These are phyloP conservation scores for Neurospora terricola DNA, from an alignment of 495 filamentous ascomycete genomes.

Conservation along the genomic window DNA sequence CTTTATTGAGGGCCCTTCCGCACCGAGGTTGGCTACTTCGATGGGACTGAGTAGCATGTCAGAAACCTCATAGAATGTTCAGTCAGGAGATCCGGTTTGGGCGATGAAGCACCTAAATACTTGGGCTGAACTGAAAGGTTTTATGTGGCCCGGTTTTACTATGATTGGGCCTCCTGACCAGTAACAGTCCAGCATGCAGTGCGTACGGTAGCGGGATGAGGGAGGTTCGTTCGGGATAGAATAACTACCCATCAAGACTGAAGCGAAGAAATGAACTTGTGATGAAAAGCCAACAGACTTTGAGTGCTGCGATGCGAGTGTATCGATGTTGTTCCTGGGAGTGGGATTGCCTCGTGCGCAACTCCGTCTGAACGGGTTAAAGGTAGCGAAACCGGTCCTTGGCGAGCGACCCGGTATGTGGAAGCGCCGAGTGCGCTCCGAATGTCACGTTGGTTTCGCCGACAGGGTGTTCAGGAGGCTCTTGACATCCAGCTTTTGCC, in stretches of 20 bases:
- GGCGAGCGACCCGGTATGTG: not conserved
- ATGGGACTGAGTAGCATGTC: not conserved
- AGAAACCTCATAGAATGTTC: not conserved
- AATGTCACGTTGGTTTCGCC: not conserved
- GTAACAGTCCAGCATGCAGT: not conserved
- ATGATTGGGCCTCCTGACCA: not conserved
- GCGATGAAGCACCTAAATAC: not conserved
- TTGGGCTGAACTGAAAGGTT: not conserved
- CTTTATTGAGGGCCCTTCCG: not conserved
- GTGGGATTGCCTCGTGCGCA: not conserved
- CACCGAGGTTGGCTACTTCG: not conserved
- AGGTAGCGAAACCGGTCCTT: not conserved
- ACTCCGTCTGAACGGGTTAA: not conserved
- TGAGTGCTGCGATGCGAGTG: not conserved
- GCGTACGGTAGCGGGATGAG: not conserved
- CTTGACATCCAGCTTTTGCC: not conserved
- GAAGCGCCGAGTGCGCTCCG: not conserved
- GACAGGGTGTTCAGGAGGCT: not conserved
- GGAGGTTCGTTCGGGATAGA: not conserved
- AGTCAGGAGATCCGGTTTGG: not conserved
- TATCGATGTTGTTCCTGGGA: not conserved
- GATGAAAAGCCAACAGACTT: not conserved
- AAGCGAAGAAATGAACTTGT: not conserved
- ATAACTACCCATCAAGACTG: not conserved
- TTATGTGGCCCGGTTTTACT: not conserved